These are phyloP conservation scores for Neurospora sublineolata DNA, from an alignment of 495 filamentous ascomycete species.

Conservation along the genomic window DNA sequence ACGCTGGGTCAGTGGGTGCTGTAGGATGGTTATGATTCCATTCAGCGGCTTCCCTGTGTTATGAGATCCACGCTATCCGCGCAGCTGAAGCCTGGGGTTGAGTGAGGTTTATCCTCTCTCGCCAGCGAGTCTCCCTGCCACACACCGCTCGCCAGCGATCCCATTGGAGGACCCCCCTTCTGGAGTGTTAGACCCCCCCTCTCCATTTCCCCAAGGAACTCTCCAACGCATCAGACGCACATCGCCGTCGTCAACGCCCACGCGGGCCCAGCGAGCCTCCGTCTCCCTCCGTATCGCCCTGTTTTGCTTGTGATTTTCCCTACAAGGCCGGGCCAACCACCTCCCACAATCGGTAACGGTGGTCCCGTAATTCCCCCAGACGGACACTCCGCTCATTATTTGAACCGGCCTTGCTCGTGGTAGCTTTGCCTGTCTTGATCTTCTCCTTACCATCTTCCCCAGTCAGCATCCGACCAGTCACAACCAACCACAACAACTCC, in stretches of 20 bases:
- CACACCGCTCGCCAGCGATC: background rate
- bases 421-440: constrained; percentile 14
- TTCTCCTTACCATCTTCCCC: constrained; percentile 15
- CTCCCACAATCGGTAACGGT: background rate
- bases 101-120: background rate
- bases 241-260: background rate
- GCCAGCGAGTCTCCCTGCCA: background rate
- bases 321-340: background rate
- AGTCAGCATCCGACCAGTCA: constrained; percentile 16
- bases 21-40: background rate
- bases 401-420: constrained; percentile 22
- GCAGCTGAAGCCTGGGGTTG: background rate
- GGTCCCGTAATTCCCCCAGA: background rate
- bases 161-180: background rate
- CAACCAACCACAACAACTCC: constrained; percentile 10
- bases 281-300: background rate
- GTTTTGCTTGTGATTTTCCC: background rate
- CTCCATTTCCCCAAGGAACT: constrained; percentile 16
- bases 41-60: background rate
- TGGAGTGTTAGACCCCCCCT: background rate
- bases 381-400: constrained; percentile 19
- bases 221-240: background rate
- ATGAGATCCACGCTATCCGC: background rate
- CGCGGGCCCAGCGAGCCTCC: background rate
- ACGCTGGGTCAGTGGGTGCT: background rate